Percentiles rank a stretch among this genome's conserved stretches.
phyloP scores from a whole-genome alignment of 169 alveolate genomes.

The Ichthyophthirius multifiliis region DNA sequence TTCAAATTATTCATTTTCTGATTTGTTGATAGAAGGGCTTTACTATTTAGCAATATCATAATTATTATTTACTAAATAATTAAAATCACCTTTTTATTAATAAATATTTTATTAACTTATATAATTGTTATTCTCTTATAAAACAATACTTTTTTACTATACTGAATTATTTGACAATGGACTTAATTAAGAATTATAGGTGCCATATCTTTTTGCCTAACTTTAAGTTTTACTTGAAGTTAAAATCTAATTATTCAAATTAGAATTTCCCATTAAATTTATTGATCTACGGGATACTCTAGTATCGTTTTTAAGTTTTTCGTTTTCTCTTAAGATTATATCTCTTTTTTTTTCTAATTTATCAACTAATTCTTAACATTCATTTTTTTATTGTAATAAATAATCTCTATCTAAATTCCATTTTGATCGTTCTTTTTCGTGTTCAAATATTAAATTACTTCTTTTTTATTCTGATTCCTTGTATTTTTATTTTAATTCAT shows the following conservation, averaged over 20 bases:
- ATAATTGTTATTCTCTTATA: no score
- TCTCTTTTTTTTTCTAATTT: conserved; percentile 78
- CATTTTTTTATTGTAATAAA: conserved; percentile 55
- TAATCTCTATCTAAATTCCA: conserved; percentile 85
- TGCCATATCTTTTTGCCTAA: conserved; percentile 1
- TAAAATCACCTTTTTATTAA: no score
- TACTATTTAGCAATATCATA: no score
- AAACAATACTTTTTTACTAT: no score
- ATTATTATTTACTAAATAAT: no score
- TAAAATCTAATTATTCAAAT: background rate
- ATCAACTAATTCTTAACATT: conserved; percentile 56
- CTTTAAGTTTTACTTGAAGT: background rate
- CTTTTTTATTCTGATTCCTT: conserved; percentile 68
- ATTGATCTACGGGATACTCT: conserved; percentile 45
- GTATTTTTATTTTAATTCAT: conserved; percentile 72
- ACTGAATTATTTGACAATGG: background rate
- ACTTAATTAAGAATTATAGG: background rate
- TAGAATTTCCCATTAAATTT: background rate
- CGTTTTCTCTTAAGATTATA: conserved; percentile 74
- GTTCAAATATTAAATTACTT: conserved; percentile 66
- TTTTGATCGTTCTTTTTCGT: conserved; percentile 86
- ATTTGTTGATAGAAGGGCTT: no score
- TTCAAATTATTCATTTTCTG: no score
- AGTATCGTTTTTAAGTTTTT: conserved; percentile 67
- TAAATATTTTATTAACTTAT: no score